Base-by-base conservation (phyloP, 192 early-diverging fungal genomes). In the Entomortierella beljakovae region DNA sequence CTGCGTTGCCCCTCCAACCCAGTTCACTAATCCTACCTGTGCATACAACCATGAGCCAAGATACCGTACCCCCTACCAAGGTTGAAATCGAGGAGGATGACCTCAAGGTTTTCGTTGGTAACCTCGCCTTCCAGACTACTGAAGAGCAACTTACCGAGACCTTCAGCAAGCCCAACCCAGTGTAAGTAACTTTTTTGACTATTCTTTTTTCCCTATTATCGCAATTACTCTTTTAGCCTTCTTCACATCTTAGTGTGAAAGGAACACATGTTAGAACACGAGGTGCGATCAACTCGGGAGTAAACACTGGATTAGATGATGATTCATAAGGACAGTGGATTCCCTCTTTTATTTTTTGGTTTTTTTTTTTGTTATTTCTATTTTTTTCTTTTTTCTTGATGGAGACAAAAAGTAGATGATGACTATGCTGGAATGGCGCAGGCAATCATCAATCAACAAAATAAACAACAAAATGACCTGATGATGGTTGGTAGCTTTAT, bases 91-190 rank as follows among this genome's bases (percentile, higher is more conserved):
- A 77, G 68, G 82, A 83, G 63, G 61, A 73, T 62, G 84, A 73
- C 57, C 68, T 85, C 85, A 96, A 97, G 89, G 94, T 96, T 50
- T 99, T 98, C 89, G 94, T 96, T 33, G 96, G 97, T 56, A 99
- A 99, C 89, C 86, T 99, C 61, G 83, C 96, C 28, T 98, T 97
- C 88, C 81, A 88, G 76, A 94, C 94, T 60, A 96, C 88, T 40
- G 90, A 96, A 77, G 90, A 86, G 46, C 87, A 91, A 79, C 88
- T 99, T 43, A 81, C 82, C 55, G 89, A 91, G 35, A 91, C 91
- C 80, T 98, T 97, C 81, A 81, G 80, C 71, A 63, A 81, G 29
- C 84, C 89, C 49, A 92, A 88, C 64, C 86, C 91, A 71, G 94
- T 95, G 90, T 92, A 89, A 87, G 92, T 92, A n/a, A 6, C 37